A percentile compares a stretch with the other conserved stretches of the same genome.
Evolutionary conservation across 2,329 filamentous ascomycete species (phyloP).

Genomic region (Harringtonia lauricola): DNA sequence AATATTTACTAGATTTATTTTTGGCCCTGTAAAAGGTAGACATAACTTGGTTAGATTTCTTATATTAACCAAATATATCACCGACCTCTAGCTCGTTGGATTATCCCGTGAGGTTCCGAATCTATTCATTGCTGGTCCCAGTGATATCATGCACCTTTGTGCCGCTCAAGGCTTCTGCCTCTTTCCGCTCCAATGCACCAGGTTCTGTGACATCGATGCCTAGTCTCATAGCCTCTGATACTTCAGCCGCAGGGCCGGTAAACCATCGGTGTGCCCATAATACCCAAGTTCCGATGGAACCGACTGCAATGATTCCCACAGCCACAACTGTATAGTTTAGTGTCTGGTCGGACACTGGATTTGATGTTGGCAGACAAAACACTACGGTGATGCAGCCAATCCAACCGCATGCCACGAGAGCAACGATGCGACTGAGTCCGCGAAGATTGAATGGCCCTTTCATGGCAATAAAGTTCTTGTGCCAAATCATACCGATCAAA

Average conservation of each 20-base stretch:
- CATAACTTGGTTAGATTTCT: too few relatives aligned
- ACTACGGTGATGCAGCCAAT: conserved; percentile 43
- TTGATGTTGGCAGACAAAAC: conserved; percentile 44
- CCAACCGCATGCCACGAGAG: conserved; percentile 35
- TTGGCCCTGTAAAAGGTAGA: too few relatives aligned
- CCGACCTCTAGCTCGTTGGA: too few relatives aligned
- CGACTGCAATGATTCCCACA: conserved; percentile 42
- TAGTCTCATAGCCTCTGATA: conserved; percentile 34
- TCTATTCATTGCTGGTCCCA: too few relatives aligned
- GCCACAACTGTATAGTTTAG: conserved; percentile 50
- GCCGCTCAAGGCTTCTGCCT: conserved; percentile 12
- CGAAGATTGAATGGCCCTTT: conserved; percentile 46
- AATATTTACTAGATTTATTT: too few relatives aligned
- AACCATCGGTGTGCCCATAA: conserved; percentile 44
- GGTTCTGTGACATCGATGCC: conserved; percentile 37
- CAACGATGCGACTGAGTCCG: conserved; percentile 32
- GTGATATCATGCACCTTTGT: too few relatives aligned
- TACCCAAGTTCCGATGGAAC: conserved; percentile 35
- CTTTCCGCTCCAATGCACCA: conserved; percentile 26
- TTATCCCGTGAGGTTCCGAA: too few relatives aligned
- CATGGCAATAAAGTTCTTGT: conserved; percentile 31
- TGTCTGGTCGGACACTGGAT: conserved; percentile 44
- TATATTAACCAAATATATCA: too few relatives aligned
- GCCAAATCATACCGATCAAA: conserved; percentile 40
- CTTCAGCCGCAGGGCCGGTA: conserved; percentile 41